phyloP scores from a whole-genome alignment of 495 filamentous ascomycete species.

The Darksidea phi region DNA sequence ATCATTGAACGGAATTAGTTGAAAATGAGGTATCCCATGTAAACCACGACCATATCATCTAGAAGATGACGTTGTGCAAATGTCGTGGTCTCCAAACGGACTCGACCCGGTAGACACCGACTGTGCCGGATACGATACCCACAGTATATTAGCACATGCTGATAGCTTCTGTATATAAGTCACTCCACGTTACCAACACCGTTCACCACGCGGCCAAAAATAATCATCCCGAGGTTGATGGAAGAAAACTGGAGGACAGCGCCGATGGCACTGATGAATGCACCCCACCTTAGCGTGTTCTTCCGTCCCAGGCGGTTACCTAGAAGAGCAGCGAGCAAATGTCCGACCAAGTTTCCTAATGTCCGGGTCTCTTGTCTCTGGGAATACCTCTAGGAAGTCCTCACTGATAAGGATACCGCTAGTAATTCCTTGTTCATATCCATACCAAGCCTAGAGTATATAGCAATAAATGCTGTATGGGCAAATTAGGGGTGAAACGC shows the following conservation, averaged over 20 bases:
- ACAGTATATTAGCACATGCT: background rate
- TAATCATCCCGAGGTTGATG: slow-evolving; percentile 48
- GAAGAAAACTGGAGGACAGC: slow-evolving; percentile 50
- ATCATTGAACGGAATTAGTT: slow-evolving; percentile 12
- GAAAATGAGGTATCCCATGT: slow-evolving; percentile 33
- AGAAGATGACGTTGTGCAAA: slow-evolving; percentile 46
- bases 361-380: slow-evolving; percentile 16
- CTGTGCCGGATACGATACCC: slow-evolving; percentile 21
- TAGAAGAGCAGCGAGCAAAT: slow-evolving; percentile 47
- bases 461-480: background rate
- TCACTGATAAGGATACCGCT: slow-evolving; percentile 25
- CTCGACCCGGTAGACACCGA: slow-evolving; percentile 29
- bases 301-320: slow-evolving; percentile 53
- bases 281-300: slow-evolving; percentile 48
- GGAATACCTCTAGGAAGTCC: slow-evolving; percentile 30
- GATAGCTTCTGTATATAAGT: no score
- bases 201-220: slow-evolving; percentile 52
- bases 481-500: background rate
- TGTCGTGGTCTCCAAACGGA: slow-evolving; percentile 29
- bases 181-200: slow-evolving; percentile 29
- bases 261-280: slow-evolving; percentile 48
- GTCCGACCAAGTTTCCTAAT: slow-evolving; percentile 42
- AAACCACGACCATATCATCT: slow-evolving; percentile 53
- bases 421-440: slow-evolving; percentile 34
- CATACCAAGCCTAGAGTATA: slow-evolving; percentile 18